A percentile compares a stretch with the other conserved stretches of the same genome.
These are phyloP conservation scores for Ceratocystis diversiconidia DNA, from an alignment of 2,329 filamentous ascomycete species.

Conservation along the genomic window DNA sequence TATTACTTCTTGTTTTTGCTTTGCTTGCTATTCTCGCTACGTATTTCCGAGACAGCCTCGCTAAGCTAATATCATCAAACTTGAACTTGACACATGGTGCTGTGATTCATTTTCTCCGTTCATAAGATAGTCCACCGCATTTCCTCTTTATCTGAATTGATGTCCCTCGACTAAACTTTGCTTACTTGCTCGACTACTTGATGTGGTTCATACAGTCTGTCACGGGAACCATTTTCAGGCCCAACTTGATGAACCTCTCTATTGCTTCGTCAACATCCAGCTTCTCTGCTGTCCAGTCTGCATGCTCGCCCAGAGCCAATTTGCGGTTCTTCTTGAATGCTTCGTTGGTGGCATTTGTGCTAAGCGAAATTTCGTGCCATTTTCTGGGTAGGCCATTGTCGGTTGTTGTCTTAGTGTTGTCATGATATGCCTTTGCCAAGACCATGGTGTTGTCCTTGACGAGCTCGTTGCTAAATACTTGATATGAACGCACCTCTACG, in stretches of 20 bases:
- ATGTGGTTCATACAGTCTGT: not conserved
- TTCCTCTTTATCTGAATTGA: too few relatives aligned
- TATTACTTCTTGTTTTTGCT: not conserved
- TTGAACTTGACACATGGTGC: not conserved
- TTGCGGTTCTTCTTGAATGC: not conserved
- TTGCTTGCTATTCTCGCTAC: not conserved
- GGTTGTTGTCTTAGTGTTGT: not conserved
- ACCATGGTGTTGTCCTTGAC: not conserved
- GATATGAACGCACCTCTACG: constrained; percentile 1
- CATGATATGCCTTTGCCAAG: not conserved
- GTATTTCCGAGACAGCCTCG: not conserved
- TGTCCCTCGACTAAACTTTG: too few relatives aligned
- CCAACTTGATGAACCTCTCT: not conserved
- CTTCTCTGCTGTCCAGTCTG: not conserved
- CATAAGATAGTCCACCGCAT: too few relatives aligned
- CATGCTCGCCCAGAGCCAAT: not conserved
- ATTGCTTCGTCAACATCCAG: not conserved
- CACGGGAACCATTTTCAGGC: not conserved
- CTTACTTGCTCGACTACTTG: not conserved
- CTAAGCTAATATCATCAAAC: not conserved
- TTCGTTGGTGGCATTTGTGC: not conserved
- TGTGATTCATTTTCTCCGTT: too few relatives aligned
- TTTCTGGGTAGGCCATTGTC: not conserved
- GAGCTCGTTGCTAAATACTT: not conserved
- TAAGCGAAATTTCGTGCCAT: constrained; percentile 6